Conservation (phyloP, 2,329 filamentous ascomycete genomes). For the Alternaria viburni region DNA sequence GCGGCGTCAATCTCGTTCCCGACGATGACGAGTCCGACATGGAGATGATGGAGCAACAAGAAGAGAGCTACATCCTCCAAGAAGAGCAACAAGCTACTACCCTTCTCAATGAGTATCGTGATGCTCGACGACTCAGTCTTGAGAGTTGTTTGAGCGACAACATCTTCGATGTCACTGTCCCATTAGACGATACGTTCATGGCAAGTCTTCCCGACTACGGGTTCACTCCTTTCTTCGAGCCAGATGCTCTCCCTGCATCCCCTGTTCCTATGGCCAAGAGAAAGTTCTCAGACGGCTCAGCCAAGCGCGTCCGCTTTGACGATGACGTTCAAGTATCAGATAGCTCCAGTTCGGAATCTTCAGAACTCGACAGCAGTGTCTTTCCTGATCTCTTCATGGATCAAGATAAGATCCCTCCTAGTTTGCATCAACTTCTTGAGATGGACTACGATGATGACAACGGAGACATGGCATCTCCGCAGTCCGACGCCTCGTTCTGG, state of each 20-base stretch:
- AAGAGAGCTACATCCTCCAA: conserved; percentile 74
- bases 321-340: conserved; percentile 70
- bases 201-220: conserved; percentile 37
- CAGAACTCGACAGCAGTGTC: conserved; percentile 68
- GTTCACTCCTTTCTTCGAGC: conserved; percentile 46
- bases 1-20: conserved; percentile 77
- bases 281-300: conserved; percentile 48
- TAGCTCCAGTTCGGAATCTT: conserved; percentile 52
- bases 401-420: conserved; percentile 74
- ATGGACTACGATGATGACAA: conserved; percentile 51
- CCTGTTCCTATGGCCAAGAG: conserved; percentile 43
- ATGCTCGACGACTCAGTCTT: conserved; percentile 44
- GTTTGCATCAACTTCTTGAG: conserved; percentile 76
- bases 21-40: conserved; percentile 79
- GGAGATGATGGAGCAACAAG: conserved; percentile 76
- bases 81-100: conserved; percentile 40
- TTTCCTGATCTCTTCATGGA: conserved; percentile 81
- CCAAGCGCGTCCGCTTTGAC: conserved; percentile 75
- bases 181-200: conserved; percentile 34
- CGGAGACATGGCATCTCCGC: conserved; percentile 56
- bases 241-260: conserved; percentile 52
- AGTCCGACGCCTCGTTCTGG: conserved; percentile 63
- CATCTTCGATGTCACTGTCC: conserved; percentile 41
- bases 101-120: conserved; percentile 40
- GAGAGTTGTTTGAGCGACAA: conserved; percentile 43